Evolutionary conservation across 2,329 filamentous ascomycete species (phyloP), one percentile per base, ranked within the genome.

Genomic region (Beauveria scarabaeidicola): DNA sequence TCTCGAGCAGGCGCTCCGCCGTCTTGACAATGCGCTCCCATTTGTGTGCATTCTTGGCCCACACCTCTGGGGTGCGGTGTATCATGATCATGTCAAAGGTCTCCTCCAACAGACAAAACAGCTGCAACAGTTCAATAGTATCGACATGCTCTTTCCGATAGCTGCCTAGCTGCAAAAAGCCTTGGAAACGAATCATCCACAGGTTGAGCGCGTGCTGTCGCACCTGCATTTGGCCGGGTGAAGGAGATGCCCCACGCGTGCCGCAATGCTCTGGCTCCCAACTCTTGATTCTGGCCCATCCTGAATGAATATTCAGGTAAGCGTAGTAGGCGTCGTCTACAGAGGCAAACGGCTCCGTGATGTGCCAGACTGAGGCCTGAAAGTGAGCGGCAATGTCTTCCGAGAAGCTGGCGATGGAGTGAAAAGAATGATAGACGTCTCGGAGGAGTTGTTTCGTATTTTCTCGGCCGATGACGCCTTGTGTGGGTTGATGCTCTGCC

Each of bases 361-460:
- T 41, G 10, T 46, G 52, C 46, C 38, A 29, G 2, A 59, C 32
- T 17, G 40, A 15, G 1, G 29, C 21, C 19, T 32, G 7, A 17
- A 59, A 59, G 17, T 48, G 52, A 1, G 23, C 43, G 27, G 13
- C 19, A 21, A 51, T n/a, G 1, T 55, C 55, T 15, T 59, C 44
- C 1, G 44, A 29, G 21, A 59, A 46, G 44, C 46, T 41, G 23
- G 21, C 21, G 7, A 54, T 36, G 2, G 52, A 51, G 13, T 60
- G 56, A 21, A 60, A 58, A 3, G 58, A 59, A 27, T 65, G 58
- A 40, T 61, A 58, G 21, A 64, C 55, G n/a, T 64, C 59, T 10
- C 58, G 53, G 13, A 64, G 32, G 40, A 65, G 62, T 40, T 56
- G 62, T 10, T n/a, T 27, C 6, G 48, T 36, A 11, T 53, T 46